phyloP scores from a whole-genome alignment of 2,329 filamentous ascomycete genomes.

The Daldinia sp. region DNA sequence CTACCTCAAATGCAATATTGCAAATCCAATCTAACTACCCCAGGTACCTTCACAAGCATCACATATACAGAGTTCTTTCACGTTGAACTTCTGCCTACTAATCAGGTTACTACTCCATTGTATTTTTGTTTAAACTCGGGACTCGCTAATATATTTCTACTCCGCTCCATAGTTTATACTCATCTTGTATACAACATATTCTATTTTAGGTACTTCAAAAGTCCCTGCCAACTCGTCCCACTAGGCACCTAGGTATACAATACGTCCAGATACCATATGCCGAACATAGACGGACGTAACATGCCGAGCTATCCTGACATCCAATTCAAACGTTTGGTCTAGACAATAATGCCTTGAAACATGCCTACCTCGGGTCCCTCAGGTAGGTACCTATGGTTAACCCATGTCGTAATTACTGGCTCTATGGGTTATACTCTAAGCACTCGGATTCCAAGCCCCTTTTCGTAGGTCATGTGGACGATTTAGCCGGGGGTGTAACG shows the following conservation, averaged over 20 bases:
- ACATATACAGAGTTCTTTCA: too few relatives aligned
- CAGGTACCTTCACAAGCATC: too few relatives aligned
- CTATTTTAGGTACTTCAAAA: background rate
- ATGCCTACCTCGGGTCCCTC: background rate
- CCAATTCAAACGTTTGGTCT: background rate
- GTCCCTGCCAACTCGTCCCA: background rate
- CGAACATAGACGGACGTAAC: background rate
- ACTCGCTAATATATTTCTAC: too few relatives aligned
- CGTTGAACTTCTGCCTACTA: background rate
- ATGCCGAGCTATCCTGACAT: background rate
- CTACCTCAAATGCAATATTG: too few relatives aligned
- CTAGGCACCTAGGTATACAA: background rate
- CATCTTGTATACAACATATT: background rate
- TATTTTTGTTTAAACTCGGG: background rate
- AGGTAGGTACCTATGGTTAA: background rate
- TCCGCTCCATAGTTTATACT: too few relatives aligned
- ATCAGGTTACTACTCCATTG: too few relatives aligned
- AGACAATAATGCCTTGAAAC: background rate
- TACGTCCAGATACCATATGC: background rate
- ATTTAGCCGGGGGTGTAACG: conserved; percentile 36
- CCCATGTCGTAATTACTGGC: background rate
- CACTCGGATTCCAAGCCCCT: background rate
- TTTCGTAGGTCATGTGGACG: conserved; percentile 10
- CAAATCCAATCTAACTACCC: too few relatives aligned
- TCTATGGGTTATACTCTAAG: background rate